Conservation (phyloP, 805 yeast species). For the Wickerhamomyces ciferrii region DNA sequence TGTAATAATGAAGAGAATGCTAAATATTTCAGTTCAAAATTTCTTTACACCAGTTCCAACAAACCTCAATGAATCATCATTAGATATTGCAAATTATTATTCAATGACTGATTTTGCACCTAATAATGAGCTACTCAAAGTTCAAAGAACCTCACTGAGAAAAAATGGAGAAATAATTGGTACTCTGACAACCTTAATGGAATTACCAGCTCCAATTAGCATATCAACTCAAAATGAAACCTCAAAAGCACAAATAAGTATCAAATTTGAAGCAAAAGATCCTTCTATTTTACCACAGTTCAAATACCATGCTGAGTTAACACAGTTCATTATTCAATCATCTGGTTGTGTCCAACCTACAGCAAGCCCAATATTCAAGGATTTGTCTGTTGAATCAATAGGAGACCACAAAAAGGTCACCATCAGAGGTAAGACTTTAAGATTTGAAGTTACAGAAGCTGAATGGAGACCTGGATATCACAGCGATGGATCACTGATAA, state of each 20-base stretch:
- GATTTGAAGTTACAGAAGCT: not conserved
- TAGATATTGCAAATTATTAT: not conserved
- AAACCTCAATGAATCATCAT: not conserved
- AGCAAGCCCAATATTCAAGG: not conserved
- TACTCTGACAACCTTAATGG: not conserved
- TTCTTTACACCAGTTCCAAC: not conserved
- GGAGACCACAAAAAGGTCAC: not conserved
- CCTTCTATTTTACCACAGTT: slow-evolving; percentile 1
- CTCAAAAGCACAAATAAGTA: slow-evolving; percentile 5
- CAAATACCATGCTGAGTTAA: not conserved
- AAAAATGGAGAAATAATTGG: not conserved
- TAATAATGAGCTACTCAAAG: not conserved
- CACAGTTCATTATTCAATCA: slow-evolving; percentile 12
- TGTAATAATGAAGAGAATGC: slow-evolving; percentile 12
- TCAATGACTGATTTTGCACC: not conserved
- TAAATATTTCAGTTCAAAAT: slow-evolving; percentile 11
- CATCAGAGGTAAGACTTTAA: not conserved
- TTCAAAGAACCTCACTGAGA: not conserved
- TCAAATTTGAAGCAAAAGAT: slow-evolving; percentile 6
- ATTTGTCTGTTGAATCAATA: not conserved
- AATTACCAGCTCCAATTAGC: not conserved
- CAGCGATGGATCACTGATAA: slow-evolving; percentile 1
- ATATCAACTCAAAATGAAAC: not conserved
- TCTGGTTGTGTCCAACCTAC: slow-evolving; percentile 5
- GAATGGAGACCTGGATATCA: slow-evolving; percentile 16